These are phyloP conservation scores for Kitagawia praeruptora DNA, from an alignment of 129 eudicot genomes.

Conservation along the genomic window DNA sequence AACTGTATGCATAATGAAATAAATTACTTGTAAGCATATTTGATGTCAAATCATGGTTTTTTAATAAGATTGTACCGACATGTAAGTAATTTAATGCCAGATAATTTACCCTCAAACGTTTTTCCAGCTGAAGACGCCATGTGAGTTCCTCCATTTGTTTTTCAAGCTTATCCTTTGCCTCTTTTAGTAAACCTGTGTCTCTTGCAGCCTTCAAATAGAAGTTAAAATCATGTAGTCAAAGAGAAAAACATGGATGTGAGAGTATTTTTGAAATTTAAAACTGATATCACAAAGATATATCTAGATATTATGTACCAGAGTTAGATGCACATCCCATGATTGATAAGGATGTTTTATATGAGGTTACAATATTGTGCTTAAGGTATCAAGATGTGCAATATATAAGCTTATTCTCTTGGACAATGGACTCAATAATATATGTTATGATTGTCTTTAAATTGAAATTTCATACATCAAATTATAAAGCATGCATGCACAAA, in stretches of 20 bases:
- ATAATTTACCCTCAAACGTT: constrained; percentile 76
- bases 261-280: background rate
- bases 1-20: background rate
- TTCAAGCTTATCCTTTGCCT: constrained; percentile 97
- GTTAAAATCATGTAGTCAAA: constrained; percentile 4
- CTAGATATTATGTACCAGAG: background rate
- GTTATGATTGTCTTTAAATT: background rate
- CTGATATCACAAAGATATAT: background rate
- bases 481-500: background rate
- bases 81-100: background rate
- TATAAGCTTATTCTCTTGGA: background rate
- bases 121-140: constrained; percentile 97
- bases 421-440: background rate
- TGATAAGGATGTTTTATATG: background rate
- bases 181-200: constrained; percentile 90
- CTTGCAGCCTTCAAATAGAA: constrained; percentile 63
- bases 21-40: background rate
- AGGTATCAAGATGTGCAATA: background rate
- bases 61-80: background rate
- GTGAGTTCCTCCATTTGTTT: constrained; percentile 93
- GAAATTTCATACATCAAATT: background rate
- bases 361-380: background rate
- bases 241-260: background rate
- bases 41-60: background rate
- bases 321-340: background rate